These are phyloP conservation scores for Arachnomyces sp. DNA, from an alignment of 2,329 filamentous ascomycete genomes.

Conservation along the genomic window DNA sequence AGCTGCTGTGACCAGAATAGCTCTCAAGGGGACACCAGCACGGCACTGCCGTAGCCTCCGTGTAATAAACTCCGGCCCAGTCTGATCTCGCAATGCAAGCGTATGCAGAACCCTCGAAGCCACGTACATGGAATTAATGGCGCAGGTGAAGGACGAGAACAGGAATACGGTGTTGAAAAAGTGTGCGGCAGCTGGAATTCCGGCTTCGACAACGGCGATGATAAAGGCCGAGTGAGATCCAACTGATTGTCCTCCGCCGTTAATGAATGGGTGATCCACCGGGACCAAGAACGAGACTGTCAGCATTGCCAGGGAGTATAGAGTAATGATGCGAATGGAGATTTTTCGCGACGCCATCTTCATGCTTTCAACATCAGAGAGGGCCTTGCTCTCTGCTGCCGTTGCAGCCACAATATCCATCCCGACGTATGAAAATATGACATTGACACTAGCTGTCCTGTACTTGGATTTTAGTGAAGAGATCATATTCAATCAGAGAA, in stretches of 20 bases:
- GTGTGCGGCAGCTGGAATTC: conserved; percentile 30
- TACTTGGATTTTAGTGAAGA: conserved; percentile 17
- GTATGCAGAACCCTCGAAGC: conserved; percentile 38
- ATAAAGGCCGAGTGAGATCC: conserved; percentile 33
- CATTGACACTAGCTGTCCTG: conserved; percentile 36
- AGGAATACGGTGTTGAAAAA: conserved; percentile 41
- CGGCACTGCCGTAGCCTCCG: conserved; percentile 28
- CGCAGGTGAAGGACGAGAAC: conserved; percentile 37
- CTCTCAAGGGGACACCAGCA: conserved; percentile 33
- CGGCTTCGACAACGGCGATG: conserved; percentile 34
- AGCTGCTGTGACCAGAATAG: conserved; percentile 33
- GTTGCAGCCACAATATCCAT: conserved; percentile 39
- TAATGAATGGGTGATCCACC: conserved; percentile 35
- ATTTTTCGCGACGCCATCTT: conserved; percentile 40
- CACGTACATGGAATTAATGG: conserved; percentile 37
- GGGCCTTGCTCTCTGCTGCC: conserved; percentile 37
- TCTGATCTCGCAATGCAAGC: conserved; percentile 30
- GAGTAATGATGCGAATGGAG: conserved; percentile 35
- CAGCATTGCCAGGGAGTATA: conserved; percentile 38
- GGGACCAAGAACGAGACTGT: conserved; percentile 38
- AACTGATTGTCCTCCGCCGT: conserved; percentile 31
- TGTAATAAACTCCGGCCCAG: conserved; percentile 37
- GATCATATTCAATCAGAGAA: too few species aligned
- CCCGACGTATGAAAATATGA: conserved; percentile 39
- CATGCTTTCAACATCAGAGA: conserved; percentile 36